A percentile compares a stretch with the other conserved stretches of the same genome.
phyloP scores from a whole-genome alignment of 768 basidiomycete species.

The Pleurotus ostreatus region DNA sequence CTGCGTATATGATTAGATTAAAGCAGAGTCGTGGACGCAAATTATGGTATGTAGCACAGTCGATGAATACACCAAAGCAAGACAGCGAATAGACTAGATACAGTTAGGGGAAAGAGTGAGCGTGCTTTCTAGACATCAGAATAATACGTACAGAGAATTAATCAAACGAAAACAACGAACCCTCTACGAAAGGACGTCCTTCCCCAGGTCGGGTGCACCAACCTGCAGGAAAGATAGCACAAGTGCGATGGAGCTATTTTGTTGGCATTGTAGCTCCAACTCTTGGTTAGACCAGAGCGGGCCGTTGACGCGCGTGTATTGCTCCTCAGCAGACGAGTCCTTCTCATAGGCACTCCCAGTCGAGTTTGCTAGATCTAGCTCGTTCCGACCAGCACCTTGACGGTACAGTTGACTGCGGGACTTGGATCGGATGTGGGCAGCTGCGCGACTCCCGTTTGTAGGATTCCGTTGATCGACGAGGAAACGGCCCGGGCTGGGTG shows the following conservation, averaged over 20 bases:
- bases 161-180: not conserved
- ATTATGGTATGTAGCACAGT: not conserved
- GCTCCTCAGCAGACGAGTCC: slow-evolving; percentile 21
- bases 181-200: not conserved
- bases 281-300: slow-evolving; percentile 79
- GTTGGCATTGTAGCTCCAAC: slow-evolving; percentile 77
- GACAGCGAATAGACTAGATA: slow-evolving; percentile 3
- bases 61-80: slow-evolving; percentile 5
- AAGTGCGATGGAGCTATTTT: slow-evolving; percentile 82
- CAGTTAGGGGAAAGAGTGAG: not conserved
- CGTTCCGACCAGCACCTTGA: slow-evolving; percentile 60
- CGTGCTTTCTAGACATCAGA: not conserved
- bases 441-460: slow-evolving; percentile 10
- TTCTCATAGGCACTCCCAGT: slow-evolving; percentile 25
- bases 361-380: slow-evolving; percentile 36
- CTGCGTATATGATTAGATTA: not conserved
- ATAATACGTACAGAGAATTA: not conserved
- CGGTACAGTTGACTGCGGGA: slow-evolving; percentile 68
- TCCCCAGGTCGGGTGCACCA: slow-evolving; percentile 32
- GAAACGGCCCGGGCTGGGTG: slow-evolving; percentile 16
- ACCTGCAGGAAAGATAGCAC: slow-evolving; percentile 65
- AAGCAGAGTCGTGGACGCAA: not conserved
- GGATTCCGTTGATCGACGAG: slow-evolving; percentile 14
- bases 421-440: slow-evolving; percentile 55
- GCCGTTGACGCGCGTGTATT: slow-evolving; percentile 34